Evolutionary conservation across 139 green algal species (phyloP).

Genomic region (Asterochloris sp.): DNA sequence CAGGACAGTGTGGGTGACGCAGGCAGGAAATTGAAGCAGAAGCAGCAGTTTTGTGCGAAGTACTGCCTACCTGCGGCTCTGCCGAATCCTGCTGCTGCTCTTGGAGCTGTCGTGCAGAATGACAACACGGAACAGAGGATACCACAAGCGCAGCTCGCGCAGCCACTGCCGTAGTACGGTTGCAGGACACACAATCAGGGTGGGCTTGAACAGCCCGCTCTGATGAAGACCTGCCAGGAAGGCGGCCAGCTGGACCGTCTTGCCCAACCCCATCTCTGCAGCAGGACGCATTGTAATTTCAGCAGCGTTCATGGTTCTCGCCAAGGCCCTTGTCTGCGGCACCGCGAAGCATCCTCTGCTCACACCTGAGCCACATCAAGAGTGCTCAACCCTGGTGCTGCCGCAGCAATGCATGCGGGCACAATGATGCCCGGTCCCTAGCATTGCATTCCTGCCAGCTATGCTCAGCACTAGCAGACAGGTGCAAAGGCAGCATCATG

Average conservation of each 20-base stretch:
- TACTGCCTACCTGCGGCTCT: neutral
- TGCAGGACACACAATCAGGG: constrained; percentile 87
- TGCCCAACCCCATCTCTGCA: constrained; percentile 67
- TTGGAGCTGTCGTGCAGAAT: constrained; percentile 80
- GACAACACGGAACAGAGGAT: constrained; percentile 58
- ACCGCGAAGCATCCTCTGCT: too few species aligned
- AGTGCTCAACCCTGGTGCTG: too few species aligned
- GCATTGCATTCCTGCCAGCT: neutral
- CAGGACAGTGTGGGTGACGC: too few species aligned
- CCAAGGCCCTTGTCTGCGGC: too few species aligned
- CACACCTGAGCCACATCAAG: too few species aligned
- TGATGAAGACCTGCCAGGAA: constrained; percentile 82
- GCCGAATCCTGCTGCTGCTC: constrained; percentile 5
- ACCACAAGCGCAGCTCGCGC: constrained; percentile 84
- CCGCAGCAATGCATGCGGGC: too few species aligned
- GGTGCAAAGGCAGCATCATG: constrained; percentile 23
- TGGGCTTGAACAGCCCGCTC: constrained; percentile 68
- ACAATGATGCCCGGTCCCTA: too few species aligned
- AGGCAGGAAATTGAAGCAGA: too few species aligned
- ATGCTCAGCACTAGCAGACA: constrained; percentile 1
- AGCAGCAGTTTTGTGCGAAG: neutral
- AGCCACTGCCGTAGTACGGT: constrained; percentile 96
- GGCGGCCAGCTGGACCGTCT: constrained; percentile 75
- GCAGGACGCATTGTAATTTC: neutral
- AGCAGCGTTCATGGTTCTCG: constrained; percentile 41